Base-by-base conservation (phyloP, 1,284 basidiomycete species). In the Cryptococcus jaspeensis region DNA sequence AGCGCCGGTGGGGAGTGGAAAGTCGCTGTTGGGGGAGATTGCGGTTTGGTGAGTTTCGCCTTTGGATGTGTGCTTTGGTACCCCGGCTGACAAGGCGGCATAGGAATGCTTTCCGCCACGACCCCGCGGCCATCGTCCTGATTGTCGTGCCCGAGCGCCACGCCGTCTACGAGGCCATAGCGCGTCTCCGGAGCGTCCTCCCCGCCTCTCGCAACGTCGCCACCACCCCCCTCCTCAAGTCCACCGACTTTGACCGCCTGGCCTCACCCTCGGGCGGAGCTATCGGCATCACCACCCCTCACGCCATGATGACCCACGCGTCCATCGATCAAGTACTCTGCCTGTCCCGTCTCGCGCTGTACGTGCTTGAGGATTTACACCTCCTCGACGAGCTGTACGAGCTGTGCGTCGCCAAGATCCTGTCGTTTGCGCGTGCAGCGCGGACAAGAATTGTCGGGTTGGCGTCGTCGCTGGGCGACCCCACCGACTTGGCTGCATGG, bases 351-450 rank as follows among this genome's bases (percentile, higher is more conserved):
- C 79, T 92, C 20, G 80, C 82, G 55, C 75, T 96, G 36, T 84
- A 94, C 28, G 71, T 98, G 1, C 87, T 88, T 56, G 92, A 98
- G 64, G 88, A 90, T 67, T 78, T 99, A 20, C 92, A 99, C 66
- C 84, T 90, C 28, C 80, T 99, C 47, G 86, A 92, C 68, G 79
- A 86, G 2, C 77, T 81, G 1, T 98, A 96, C 77, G 97, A 99
- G 73, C 81, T 97, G 5, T 84, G 83, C 3, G 71, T 96, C 23
- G 84, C 90, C 12, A 77, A 88, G 9, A 81, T 90, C 3, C 54
- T 78, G 3, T 83, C 85, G 52, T 81, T 83, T 11, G 84, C 84
- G 8, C 83, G 87, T 66, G 77, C 80, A 0, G 78, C 78, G 22
- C 81, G 85, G 3, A 85, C 85, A 1, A 87, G 96, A 23, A 85